Evolutionary conservation across 768 basidiomycete genomes (phyloP).

Genomic region (Neoboletus brunneissimus): DNA sequence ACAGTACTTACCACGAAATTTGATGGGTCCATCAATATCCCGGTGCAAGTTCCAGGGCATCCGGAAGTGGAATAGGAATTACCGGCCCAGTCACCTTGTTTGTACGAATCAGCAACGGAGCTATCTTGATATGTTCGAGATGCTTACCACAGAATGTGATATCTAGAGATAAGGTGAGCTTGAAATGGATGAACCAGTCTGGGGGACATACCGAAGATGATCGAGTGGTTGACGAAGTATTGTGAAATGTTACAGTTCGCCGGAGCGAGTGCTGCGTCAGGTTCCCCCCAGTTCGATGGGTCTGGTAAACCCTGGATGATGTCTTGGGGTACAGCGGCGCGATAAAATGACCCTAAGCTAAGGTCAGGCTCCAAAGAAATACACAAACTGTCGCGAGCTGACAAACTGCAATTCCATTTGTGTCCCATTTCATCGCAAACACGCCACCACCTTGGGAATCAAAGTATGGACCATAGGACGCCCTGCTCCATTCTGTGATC

Average conservation of each 20-base stretch:
- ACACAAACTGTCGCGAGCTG: conserved; percentile 23
- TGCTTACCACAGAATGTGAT: conserved; percentile 76
- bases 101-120: conserved; percentile 6
- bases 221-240: conserved; percentile 67
- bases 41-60: conserved; percentile 72
- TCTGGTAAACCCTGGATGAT: conserved; percentile 58
- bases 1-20: conserved; percentile 63
- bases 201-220: conserved; percentile 62
- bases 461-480: conserved; percentile 82
- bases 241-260: conserved; percentile 52
- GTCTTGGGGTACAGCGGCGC: conserved; percentile 69
- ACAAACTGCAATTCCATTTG: conserved; percentile 73
- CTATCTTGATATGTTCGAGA: not conserved
- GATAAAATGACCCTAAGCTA: conserved; percentile 73
- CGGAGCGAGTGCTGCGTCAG: conserved; percentile 58
- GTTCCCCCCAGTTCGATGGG: conserved; percentile 66
- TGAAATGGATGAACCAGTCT: not conserved
- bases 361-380: conserved; percentile 3
- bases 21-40: conserved; percentile 58
- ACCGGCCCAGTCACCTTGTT: conserved; percentile 77
- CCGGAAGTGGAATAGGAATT: conserved; percentile 72
- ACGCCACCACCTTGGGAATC: conserved; percentile 80
- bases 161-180: conserved; percentile 42
- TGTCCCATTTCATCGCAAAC: conserved; percentile 89
- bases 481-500: conserved; percentile 72